Evolutionary conservation across 169 alveolate species (phyloP).

Genomic region (Fabrea salina): DNA sequence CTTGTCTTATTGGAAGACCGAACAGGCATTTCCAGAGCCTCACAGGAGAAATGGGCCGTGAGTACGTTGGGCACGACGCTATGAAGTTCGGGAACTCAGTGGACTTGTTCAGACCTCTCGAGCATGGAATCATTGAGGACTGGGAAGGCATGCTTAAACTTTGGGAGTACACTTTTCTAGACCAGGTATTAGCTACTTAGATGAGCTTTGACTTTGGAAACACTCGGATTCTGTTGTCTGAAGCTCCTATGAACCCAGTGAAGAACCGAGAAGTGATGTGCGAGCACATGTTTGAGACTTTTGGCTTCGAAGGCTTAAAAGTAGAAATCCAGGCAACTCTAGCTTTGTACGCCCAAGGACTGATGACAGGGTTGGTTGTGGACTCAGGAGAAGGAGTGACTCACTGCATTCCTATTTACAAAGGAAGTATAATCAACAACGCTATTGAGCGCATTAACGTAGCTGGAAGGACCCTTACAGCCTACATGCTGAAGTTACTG

Average conservation of each 20-base stretch:
- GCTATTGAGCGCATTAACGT: slow-evolving; percentile 83
- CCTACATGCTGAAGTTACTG: slow-evolving; percentile 40
- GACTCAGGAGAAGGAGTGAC: slow-evolving; percentile 95
- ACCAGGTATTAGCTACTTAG: slow-evolving; percentile 23
- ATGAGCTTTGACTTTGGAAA: slow-evolving; percentile 68
- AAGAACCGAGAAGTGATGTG: slow-evolving; percentile 86
- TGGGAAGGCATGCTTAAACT: slow-evolving; percentile 44
- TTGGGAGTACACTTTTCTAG: slow-evolving; percentile 35
- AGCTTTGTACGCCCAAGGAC: slow-evolving; percentile 88
- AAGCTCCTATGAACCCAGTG: slow-evolving; percentile 91
- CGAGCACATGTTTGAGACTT: slow-evolving; percentile 87
- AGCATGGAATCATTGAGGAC: slow-evolving; percentile 38
- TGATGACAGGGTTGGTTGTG: slow-evolving; percentile 90
- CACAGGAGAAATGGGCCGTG: too few species aligned
- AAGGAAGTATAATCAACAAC: slow-evolving; percentile 85
- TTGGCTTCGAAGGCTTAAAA: slow-evolving; percentile 86
- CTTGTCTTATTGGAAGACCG: slow-evolving; percentile 59
- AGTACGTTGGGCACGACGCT: slow-evolving; percentile 33
- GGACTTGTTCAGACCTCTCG: slow-evolving; percentile 27
- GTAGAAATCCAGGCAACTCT: slow-evolving; percentile 87
- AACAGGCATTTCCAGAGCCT: slow-evolving; percentile 8
- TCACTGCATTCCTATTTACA: slow-evolving; percentile 88
- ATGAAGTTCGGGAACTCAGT: neutral
- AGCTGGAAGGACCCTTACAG: slow-evolving; percentile 89
- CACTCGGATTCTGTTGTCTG: slow-evolving; percentile 89